phyloP scores from a whole-genome alignment of 2,329 filamentous ascomycete species.

The Scedosporium boydii region DNA sequence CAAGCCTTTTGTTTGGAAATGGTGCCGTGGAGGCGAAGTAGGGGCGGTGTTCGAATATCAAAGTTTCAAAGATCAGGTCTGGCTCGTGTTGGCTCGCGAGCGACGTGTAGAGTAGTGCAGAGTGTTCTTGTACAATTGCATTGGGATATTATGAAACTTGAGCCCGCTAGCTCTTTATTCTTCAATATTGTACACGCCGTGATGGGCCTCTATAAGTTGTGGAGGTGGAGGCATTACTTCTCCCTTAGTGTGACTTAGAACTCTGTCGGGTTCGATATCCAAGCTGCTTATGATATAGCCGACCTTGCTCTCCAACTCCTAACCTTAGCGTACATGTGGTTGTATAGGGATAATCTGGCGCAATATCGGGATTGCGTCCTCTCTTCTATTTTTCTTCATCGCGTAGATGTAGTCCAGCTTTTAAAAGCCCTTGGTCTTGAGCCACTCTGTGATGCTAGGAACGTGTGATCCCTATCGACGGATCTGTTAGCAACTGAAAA shows the following conservation, averaged over 20 bases:
- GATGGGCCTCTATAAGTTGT: background rate
- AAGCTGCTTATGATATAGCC: background rate
- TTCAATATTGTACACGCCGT: background rate
- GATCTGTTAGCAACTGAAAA: background rate
- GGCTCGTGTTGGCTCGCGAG: background rate
- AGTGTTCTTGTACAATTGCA: conserved; percentile 1
- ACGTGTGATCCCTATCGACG: conserved; percentile 5
- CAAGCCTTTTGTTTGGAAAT: background rate
- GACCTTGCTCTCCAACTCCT: background rate
- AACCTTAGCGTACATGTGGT: background rate
- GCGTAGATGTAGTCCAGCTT: background rate
- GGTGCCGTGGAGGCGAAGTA: background rate
- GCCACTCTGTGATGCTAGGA: conserved; percentile 15
- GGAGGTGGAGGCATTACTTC: background rate
- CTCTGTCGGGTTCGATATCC: background rate
- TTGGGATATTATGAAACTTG: background rate
- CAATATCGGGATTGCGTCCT: background rate
- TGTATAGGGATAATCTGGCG: background rate
- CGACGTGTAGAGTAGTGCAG: background rate
- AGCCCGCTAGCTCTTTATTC: background rate
- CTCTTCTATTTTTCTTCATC: no score
- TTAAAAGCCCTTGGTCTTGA: conserved; percentile 26
- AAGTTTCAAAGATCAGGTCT: background rate
- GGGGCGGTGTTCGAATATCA: background rate
- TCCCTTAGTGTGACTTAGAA: background rate